A percentile compares a stretch with the other conserved stretches of the same genome.
Evolutionary conservation across 148 eudicot genomes (phyloP).

Genomic region (Chenopodium formosanum): DNA sequence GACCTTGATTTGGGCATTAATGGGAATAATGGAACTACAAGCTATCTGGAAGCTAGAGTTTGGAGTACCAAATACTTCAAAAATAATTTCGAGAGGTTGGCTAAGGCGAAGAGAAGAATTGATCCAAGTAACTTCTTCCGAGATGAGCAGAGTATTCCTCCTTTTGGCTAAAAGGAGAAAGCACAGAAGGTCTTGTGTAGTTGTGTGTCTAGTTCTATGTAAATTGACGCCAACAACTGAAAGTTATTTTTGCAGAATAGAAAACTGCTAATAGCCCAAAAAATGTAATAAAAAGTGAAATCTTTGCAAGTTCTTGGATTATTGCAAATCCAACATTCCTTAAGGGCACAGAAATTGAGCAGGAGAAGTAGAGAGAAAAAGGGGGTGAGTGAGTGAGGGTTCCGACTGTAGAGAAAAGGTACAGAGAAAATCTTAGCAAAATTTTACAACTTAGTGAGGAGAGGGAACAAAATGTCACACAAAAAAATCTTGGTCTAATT

Average conservation of each 20-base stretch:
- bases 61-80: slow-evolving; percentile 29
- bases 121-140: slow-evolving; percentile 30
- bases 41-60: slow-evolving; percentile 21
- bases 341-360: no score
- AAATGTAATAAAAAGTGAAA: no score
- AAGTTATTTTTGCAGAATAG: not conserved
- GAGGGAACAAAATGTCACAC: no score
- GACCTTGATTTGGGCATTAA: slow-evolving; percentile 40
- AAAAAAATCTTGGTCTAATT: no score
- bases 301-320: no score
- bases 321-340: no score
- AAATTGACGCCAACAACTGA: not conserved
- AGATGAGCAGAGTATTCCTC: slow-evolving; percentile 32
- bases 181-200: not conserved
- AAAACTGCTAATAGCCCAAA: not conserved
- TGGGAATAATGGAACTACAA: slow-evolving; percentile 18
- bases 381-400: no score
- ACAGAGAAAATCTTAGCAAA: no score
- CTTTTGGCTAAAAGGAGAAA: slow-evolving; percentile 13
- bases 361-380: no score
- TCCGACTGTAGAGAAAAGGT: no score
- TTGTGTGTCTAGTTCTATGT: slow-evolving; percentile 3
- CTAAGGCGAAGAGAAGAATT: slow-evolving; percentile 26
- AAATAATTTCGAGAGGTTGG: slow-evolving; percentile 30
- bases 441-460: no score